Conservation (phyloP, 257 asterid genomes). For the Solanum clarkiae region DNA sequence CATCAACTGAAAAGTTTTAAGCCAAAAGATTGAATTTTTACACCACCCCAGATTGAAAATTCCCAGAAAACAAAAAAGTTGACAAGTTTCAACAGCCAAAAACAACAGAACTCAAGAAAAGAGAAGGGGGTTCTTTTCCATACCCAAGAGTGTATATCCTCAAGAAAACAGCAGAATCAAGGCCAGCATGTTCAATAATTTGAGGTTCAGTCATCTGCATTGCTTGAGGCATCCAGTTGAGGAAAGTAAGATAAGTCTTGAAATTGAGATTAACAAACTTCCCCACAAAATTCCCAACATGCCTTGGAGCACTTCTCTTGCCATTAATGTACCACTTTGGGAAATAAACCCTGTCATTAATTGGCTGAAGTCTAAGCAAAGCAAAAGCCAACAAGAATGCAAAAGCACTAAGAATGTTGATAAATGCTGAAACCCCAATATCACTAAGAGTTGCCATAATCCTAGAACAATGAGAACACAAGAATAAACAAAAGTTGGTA, state of each 20-base stretch:
- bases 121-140: background rate
- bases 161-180: slow-evolving; percentile 95
- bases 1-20: background rate
- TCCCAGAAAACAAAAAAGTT: background rate
- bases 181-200: slow-evolving; percentile 82
- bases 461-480: background rate
- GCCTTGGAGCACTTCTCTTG: slow-evolving; percentile 55
- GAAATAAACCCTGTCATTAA: slow-evolving; percentile 89
- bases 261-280: slow-evolving; percentile 66
- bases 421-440: slow-evolving; percentile 83
- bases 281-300: slow-evolving; percentile 63
- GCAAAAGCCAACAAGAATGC: slow-evolving; percentile 93
- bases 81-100: background rate
- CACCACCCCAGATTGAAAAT: background rate
- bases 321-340: slow-evolving; percentile 91
- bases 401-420: slow-evolving; percentile 59
- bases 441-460: slow-evolving; percentile 80
- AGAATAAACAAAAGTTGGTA: slow-evolving; percentile 7
- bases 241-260: slow-evolving; percentile 73
- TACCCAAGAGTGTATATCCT: slow-evolving; percentile 94
- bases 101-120: background rate
- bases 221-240: slow-evolving; percentile 99
- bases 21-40: background rate
- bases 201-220: slow-evolving; percentile 77
- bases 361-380: slow-evolving; percentile 79